Conservation (phyloP, 2,329 filamentous ascomycete genomes). For the Penicillium sp. region DNA sequence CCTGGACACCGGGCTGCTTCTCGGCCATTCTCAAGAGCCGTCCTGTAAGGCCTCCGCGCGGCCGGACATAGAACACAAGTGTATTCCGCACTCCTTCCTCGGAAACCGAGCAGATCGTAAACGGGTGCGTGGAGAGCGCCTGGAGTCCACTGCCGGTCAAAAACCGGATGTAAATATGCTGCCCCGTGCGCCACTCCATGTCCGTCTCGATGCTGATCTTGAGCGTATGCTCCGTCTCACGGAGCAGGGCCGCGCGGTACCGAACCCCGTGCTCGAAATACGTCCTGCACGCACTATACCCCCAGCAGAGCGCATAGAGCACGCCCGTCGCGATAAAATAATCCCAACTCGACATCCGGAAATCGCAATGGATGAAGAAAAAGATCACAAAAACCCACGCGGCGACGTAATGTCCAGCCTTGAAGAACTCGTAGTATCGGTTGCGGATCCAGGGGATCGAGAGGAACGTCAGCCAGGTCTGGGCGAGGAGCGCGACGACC, state of each 20-base stretch:
- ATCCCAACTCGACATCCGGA: constrained; percentile 61
- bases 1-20: constrained; percentile 40
- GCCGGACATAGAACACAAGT: constrained; percentile 60
- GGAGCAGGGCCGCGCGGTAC: constrained; percentile 22
- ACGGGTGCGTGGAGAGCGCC: constrained; percentile 56
- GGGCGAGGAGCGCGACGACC: constrained; percentile 57
- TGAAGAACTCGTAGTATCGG: constrained; percentile 66
- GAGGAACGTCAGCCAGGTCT: constrained; percentile 61
- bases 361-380: constrained; percentile 66
- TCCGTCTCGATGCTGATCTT: constrained; percentile 51
- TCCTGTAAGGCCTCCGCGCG: constrained; percentile 56
- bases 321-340: constrained; percentile 64
- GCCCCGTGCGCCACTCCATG: constrained; percentile 56
- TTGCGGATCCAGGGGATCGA: constrained; percentile 55
- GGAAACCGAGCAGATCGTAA: constrained; percentile 60
- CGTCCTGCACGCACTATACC: not conserved
- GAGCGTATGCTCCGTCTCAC: constrained; percentile 25
- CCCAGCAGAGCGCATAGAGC: constrained; percentile 39
- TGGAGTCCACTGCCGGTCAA: constrained; percentile 43
- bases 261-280: constrained; percentile 39
- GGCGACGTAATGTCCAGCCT: constrained; percentile 59
- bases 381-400: constrained; percentile 62
- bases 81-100: constrained; percentile 34
- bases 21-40: constrained; percentile 49
- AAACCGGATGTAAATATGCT: constrained; percentile 63